Base-by-base conservation (phyloP, 345 rosid species). In the Garcia nutans region DNA sequence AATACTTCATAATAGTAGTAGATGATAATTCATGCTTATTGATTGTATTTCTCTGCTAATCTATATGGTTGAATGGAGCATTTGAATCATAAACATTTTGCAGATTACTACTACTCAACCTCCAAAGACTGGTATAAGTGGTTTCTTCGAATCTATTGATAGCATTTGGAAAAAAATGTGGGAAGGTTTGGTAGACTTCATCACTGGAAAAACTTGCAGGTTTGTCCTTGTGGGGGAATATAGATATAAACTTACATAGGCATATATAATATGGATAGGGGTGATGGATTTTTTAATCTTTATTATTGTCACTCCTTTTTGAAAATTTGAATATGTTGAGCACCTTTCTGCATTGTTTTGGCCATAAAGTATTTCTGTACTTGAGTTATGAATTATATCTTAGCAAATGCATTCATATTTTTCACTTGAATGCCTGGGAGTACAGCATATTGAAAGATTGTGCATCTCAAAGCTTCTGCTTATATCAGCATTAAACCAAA, bases 121-220 rank as follows among this genome's bases (percentile, higher is more conserved):
- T 58, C 91, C 98, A 52, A 87, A 89, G 85, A 78, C 78, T 2
- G 56, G 80, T n/a, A 62, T 78, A 12, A 84, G 76, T 83, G 97
- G 96, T 71, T 87, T 93, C 87, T 86, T 87, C 24, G 97, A 88
- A 24, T 88, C 94, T 6, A 85, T 93, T 70, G 80, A 84, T 82
- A 67, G 72, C 65, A 42, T 89, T 10, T 88, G 90, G 89, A 82
- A 77, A 65, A 87, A 81, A 68, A 74, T 92, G 7, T 87, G 92
- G 91, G 86, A 89, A 81, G 89, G 84, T 80, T 81, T 90, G 71
- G 77, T 83, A 17, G 97, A 89, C 76, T 96, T 91, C 84, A 79
- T 96, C 71, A 87, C 88, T 9, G 99, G 98, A 74, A 86, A 84
- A 72, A 79, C 90, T 80, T 90, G 99, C 97, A 91, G 99, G 97